Percentiles rank a stretch among this genome's conserved stretches.
phyloP scores from a whole-genome alignment of 805 yeast species.

The Lipomyces spencermartinsiae region DNA sequence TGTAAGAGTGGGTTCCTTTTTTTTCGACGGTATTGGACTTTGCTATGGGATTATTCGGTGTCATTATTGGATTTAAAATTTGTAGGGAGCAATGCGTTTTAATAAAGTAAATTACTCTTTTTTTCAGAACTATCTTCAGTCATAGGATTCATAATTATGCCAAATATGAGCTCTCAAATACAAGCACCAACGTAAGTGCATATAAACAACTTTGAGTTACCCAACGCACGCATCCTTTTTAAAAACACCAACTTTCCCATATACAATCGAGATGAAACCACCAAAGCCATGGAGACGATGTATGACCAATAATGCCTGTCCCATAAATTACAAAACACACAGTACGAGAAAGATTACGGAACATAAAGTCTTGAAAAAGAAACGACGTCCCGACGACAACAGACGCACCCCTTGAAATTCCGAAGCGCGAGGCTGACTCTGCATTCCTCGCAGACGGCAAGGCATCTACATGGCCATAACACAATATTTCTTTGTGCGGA shows the following conservation, averaged over 20 bases:
- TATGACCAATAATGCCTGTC: neutral
- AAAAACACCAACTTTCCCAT: neutral
- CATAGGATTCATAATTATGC: neutral
- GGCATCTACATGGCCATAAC: slow-evolving; percentile 92
- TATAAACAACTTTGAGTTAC: neutral
- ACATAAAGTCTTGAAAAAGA: slow-evolving; percentile 66
- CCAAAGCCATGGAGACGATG: neutral
- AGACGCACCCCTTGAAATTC: slow-evolving; percentile 79
- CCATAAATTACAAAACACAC: neutral
- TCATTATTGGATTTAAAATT: neutral
- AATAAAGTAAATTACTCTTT: neutral
- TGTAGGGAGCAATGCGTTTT: neutral
- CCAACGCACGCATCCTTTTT: neutral
- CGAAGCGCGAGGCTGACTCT: slow-evolving; percentile 73
- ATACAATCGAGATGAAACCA: neutral
- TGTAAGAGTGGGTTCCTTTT: neutral
- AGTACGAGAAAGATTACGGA: slow-evolving; percentile 48
- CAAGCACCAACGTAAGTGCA: neutral
- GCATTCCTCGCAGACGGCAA: slow-evolving; percentile 86
- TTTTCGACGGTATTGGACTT: neutral
- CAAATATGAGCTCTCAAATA: neutral
- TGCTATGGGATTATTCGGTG: neutral
- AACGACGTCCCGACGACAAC: slow-evolving; percentile 78
- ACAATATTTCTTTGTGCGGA: slow-evolving; percentile 74
- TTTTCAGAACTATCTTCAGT: neutral